Evolutionary conservation across 257 asterid species (phyloP).

Genomic region (Ajuga chamaepitys): DNA sequence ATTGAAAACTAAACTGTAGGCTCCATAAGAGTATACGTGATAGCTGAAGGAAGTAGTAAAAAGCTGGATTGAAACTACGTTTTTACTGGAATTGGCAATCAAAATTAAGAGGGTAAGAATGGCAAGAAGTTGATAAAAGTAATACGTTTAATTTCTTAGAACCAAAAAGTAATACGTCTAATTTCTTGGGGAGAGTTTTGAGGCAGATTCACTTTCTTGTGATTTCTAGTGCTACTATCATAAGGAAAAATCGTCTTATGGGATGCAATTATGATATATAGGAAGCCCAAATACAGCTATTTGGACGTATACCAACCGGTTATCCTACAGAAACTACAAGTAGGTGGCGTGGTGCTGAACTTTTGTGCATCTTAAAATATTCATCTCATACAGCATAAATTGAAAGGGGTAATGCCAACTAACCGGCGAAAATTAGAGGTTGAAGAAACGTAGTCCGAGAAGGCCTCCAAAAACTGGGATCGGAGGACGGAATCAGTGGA

Average conservation of each 20-base stretch:
- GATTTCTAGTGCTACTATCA: background rate
- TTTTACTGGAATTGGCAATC: background rate
- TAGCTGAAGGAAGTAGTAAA: background rate
- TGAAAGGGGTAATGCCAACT: slow-evolving; percentile 1
- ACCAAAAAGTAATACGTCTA: background rate
- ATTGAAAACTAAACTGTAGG: background rate
- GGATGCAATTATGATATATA: background rate
- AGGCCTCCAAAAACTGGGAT: slow-evolving; percentile 49
- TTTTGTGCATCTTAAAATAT: too few species aligned
- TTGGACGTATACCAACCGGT: background rate
- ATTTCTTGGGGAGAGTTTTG: too few species aligned
- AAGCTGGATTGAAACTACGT: background rate
- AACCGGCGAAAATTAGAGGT: slow-evolving; percentile 55
- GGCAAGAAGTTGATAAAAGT: background rate
- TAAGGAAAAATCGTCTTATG: background rate
- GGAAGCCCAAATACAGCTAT: background rate
- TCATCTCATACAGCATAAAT: background rate
- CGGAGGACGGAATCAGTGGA: slow-evolving; percentile 47
- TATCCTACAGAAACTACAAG: background rate
- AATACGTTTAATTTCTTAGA: background rate
- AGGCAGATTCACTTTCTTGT: too few species aligned
- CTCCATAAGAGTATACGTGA: background rate
- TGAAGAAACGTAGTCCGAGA: slow-evolving; percentile 43
- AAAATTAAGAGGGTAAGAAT: background rate
- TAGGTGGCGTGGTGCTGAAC: background rate